phyloP scores from a whole-genome alignment of 208 protist species.

The Leishmania aethiopica region DNA sequence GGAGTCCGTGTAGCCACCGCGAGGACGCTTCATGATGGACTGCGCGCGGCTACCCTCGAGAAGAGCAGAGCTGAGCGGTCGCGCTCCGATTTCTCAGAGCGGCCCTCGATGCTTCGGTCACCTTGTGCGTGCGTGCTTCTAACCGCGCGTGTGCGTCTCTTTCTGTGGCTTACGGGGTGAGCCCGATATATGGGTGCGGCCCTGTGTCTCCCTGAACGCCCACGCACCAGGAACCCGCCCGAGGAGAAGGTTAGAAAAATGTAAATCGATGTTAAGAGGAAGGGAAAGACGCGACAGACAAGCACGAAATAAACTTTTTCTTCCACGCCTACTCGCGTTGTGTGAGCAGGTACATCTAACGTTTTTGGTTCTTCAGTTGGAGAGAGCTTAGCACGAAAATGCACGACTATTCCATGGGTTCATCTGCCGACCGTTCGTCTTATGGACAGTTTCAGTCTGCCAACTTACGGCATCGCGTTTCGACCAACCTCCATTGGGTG shows the following conservation, averaged over 20 bases:
- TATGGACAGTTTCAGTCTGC: neutral
- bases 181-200: neutral
- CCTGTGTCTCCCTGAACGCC: neutral
- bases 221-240: neutral
- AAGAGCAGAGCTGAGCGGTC: neutral
- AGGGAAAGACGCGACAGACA: neutral
- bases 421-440: neutral
- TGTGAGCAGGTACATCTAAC: neutral
- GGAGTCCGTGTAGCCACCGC: slow-evolving; percentile 67
- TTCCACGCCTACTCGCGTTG: neutral
- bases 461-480: neutral
- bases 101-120: neutral
- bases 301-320: neutral
- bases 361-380: neutral
- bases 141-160: neutral
- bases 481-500: neutral
- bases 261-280: neutral
- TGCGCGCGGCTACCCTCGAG: neutral
- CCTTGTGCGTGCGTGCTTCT: neutral
- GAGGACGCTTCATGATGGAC: slow-evolving; percentile 64
- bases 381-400: neutral
- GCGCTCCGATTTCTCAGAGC: neutral
- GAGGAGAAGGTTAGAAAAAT: neutral
- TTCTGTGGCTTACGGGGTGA: neutral
- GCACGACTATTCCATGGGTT: neutral